Evolutionary conservation across 352 stramenopile genomes (phyloP).

Genomic region (Lagenidium giganteum): DNA sequence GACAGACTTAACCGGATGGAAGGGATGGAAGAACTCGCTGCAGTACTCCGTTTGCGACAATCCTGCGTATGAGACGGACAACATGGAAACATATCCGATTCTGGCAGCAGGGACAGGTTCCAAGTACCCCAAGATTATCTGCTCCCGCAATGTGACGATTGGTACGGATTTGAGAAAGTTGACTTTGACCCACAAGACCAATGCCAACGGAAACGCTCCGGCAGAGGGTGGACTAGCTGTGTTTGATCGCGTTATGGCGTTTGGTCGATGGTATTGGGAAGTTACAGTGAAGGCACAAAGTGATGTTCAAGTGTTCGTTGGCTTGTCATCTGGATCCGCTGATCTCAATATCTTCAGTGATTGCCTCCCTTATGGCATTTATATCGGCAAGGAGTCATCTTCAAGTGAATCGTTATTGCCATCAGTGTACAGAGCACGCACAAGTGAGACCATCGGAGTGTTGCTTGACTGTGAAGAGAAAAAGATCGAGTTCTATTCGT

Average conservation of each 20-base stretch:
- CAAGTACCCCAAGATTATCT: slow-evolving; percentile 58
- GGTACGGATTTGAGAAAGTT: slow-evolving; percentile 45
- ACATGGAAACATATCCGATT: slow-evolving; percentile 34
- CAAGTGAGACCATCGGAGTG: slow-evolving; percentile 28
- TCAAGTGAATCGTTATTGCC: slow-evolving; percentile 12
- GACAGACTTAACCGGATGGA: slow-evolving; percentile 62
- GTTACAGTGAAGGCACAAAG: slow-evolving; percentile 34
- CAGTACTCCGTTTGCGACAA: slow-evolving; percentile 33
- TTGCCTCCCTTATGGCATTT: slow-evolving; percentile 8
- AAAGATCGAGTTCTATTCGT: slow-evolving; percentile 48
- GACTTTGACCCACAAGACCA: slow-evolving; percentile 33
- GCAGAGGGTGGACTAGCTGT: slow-evolving; percentile 39
- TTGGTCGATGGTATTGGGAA: slow-evolving; percentile 70
- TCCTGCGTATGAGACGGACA: slow-evolving; percentile 17
- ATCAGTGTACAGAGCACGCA: slow-evolving; percentile 23
- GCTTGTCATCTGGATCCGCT: slow-evolving; percentile 31
- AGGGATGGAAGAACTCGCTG: slow-evolving; percentile 48
- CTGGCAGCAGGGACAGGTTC: slow-evolving; percentile 35
- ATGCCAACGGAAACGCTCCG: background rate
- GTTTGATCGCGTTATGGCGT: slow-evolving; percentile 39
- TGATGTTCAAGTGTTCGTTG: slow-evolving; percentile 59
- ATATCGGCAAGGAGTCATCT: slow-evolving; percentile 26
- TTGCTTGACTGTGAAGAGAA: slow-evolving; percentile 47
- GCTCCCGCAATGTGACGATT: slow-evolving; percentile 40
- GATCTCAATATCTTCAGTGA: slow-evolving; percentile 39